Evolutionary conservation across 2,329 filamentous ascomycete genomes (phyloP), one percentile per base, ranked within the genome.

Genomic region (Botrytis porri): DNA sequence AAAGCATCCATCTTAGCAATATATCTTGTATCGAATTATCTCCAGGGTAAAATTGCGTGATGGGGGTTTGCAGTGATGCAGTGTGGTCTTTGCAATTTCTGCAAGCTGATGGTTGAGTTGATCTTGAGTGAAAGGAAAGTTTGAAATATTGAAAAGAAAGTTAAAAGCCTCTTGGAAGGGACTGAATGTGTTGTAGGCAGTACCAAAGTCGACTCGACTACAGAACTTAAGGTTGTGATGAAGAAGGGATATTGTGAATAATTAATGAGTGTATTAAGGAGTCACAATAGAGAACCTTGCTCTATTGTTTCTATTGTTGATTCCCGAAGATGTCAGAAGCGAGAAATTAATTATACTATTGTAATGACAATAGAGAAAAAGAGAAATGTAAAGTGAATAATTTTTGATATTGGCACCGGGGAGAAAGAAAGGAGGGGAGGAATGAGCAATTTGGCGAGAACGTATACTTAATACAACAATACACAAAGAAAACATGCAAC

Each of bases 1-100:
- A 81, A 76, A 71, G 78, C 76, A 76, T 77, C 76, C 79, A 80
- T 80, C 74, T 79, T 79, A 77, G 77, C 75, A 75, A 67, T 77
- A 60, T 76, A 73, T 76, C 70, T 75, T 73, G 54, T 41, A 39
- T 9, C 9, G 32, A 29, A 32, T 51, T 62, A 51, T 74, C 45
- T 71, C 70, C 66, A 41, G 48, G 65, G 65, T 67, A 67, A n/a
- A 39, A 25, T 0, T 7, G 51, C 70, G 22, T 41, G 16, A 64
- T 48, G 22, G 35, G 25, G 32, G 51, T 29, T 32, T 67, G 62
- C 32, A 72, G 62, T 67, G 39, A 29, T 72, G 62, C 62, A 29
- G 35, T 61, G 25, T 8, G 61, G 37, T 66, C 61, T 59, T 60
- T 60, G 62, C 51, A 67, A 60, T 72, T 51, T 72, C 67, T 67